A percentile compares a stretch with the other conserved stretches of the same genome.
These are phyloP conservation scores for Begonia masoniana DNA, from an alignment of 306 rosid species.

Conservation along the genomic window DNA sequence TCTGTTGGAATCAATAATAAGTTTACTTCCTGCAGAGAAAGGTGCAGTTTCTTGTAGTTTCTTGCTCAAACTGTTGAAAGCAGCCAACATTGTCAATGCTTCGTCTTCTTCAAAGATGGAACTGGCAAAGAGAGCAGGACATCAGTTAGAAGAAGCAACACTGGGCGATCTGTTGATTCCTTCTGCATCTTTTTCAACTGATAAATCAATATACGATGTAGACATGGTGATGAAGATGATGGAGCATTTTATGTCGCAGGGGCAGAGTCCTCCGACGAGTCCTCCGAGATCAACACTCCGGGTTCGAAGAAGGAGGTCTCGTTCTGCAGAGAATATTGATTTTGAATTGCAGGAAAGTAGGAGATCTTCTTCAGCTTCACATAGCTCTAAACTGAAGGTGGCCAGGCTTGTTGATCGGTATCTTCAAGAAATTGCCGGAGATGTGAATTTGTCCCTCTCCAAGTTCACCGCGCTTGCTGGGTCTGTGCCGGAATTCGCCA, in stretches of 20 bases:
- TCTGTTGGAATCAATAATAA: constrained; percentile 75
- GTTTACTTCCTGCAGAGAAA: constrained; percentile 82
- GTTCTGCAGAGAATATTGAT: too few species aligned
- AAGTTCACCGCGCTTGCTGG: constrained; percentile 88
- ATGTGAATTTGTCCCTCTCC: constrained; percentile 65
- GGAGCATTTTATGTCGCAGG: constrained; percentile 62
- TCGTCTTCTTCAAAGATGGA: constrained; percentile 76
- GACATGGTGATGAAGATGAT: constrained; percentile 64
- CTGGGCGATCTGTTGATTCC: constrained; percentile 72
- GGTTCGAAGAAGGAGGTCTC: constrained; percentile 34
- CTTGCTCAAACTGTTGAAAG: constrained; percentile 73
- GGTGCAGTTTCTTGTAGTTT: constrained; percentile 83
- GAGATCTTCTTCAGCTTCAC: too few species aligned
- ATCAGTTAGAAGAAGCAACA: constrained; percentile 82
- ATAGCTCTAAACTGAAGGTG: too few species aligned
- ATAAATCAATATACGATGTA: constrained; percentile 47
- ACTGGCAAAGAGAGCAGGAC: constrained; percentile 62
- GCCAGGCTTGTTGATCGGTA: too few species aligned
- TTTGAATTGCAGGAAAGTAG: too few species aligned
- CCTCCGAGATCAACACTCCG: constrained; percentile 32
- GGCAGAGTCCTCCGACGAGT: constrained; percentile 48
- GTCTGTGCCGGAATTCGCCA: constrained; percentile 85
- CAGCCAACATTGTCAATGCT: constrained; percentile 75
- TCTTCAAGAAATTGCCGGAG: constrained; percentile 18
- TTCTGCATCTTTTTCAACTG: constrained; percentile 27